Percentiles rank a stretch among this genome's conserved stretches.
These are phyloP conservation scores for Colletotrichum sp. DNA, from an alignment of 2,329 filamentous ascomycete genomes.

Conservation along the genomic window DNA sequence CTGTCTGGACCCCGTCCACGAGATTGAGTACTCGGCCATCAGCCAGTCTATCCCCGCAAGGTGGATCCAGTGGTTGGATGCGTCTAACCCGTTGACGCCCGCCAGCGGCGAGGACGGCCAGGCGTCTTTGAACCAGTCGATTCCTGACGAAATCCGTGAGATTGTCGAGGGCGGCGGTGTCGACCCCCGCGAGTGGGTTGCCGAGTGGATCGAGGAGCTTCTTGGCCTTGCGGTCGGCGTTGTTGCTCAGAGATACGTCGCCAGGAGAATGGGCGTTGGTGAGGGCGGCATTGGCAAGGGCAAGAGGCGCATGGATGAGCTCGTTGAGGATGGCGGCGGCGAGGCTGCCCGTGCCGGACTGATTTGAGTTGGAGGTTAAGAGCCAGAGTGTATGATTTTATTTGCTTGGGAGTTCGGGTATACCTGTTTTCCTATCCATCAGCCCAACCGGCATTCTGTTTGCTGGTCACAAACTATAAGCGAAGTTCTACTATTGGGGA, in stretches of 20 bases:
- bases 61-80: slow-evolving; percentile 93
- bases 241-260: slow-evolving; percentile 94
- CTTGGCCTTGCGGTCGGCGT: slow-evolving; percentile 80
- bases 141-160: slow-evolving; percentile 85
- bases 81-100: slow-evolving; percentile 63
- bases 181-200: slow-evolving; percentile 95
- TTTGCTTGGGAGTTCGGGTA: slow-evolving; percentile 15
- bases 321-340: slow-evolving; percentile 49
- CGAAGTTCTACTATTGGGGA: neutral
- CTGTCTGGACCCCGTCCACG: slow-evolving; percentile 87
- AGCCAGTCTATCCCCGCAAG: slow-evolving; percentile 83
- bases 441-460: neutral
- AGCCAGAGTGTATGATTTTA: neutral
- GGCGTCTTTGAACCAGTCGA: slow-evolving; percentile 32
- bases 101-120: slow-evolving; percentile 53
- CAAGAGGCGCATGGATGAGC: slow-evolving; percentile 63
- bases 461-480: neutral
- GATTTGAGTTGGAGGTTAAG: neutral
- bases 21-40: slow-evolving; percentile 83
- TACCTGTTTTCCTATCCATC: slow-evolving; percentile 6
- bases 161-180: slow-evolving; percentile 79
- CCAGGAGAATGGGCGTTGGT: slow-evolving; percentile 92
- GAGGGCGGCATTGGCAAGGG: slow-evolving; percentile 71
- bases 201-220: slow-evolving; percentile 94
- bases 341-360: slow-evolving; percentile 21